Evolutionary conservation across 176 grass and related monocot genomes (phyloP), one percentile per base, ranked within the genome.

Genomic region (Calamus simplicifolius): DNA sequence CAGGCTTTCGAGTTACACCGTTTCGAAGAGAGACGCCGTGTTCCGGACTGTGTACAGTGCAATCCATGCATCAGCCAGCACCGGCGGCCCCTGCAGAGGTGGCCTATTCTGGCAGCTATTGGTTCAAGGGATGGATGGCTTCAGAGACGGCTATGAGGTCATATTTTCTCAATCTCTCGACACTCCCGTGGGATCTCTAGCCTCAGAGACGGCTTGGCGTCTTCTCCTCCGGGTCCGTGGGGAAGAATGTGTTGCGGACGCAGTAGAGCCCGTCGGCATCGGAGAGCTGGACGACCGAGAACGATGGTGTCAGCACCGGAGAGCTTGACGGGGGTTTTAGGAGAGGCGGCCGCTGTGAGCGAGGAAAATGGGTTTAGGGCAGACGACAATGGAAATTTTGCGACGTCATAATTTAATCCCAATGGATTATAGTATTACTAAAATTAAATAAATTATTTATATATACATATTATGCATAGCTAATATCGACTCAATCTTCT

Each of bases 241-340:
- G 85, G 51, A 95, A 95, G 68, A 77, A 89, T 5, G 79, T 95
- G 70, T 95, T 85, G 23, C 85, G 90, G 69, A 95, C 48, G 54
- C 54, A 77, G 71, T 95, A 95, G 25, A 95, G 63, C 58, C 89
- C 85, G 16, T 86, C 82, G 5, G 61, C 75, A n/a, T n/a, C n/a
- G n/a, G n/a, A n/a, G n/a, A n/a, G n/a, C n/a, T n/a, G n/a, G n/a
- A n/a, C n/a, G n/a, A n/a, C n/a, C n/a, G n/a, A n/a, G n/a, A n/a
- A n/a, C n/a, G n/a, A n/a, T n/a, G n/a, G n/a, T n/a, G n/a, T n/a
- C n/a, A n/a, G n/a, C n/a, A n/a, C n/a, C n/a, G n/a, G n/a, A n/a
- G n/a, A n/a, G n/a, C n/a, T n/a, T n/a, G n/a, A n/a, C n/a, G n/a
- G n/a, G n/a, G n/a, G n/a, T n/a, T n/a, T n/a, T n/a, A n/a, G n/a